These are phyloP conservation scores for Russula ochroleuca DNA, from an alignment of 768 basidiomycete genomes.

Conservation along the genomic window DNA sequence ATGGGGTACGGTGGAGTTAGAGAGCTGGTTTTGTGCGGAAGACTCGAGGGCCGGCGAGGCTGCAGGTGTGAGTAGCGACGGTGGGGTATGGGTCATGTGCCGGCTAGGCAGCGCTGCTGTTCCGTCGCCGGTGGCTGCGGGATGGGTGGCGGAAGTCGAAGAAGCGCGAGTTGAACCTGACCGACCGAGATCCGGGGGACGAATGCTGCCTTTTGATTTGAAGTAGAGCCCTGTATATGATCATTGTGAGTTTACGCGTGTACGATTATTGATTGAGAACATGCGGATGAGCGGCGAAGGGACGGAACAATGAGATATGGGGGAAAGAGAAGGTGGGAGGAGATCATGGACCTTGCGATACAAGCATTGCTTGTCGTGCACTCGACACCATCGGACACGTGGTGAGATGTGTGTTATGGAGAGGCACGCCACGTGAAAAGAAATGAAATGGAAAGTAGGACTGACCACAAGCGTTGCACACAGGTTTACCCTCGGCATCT, in stretches of 20 bases:
- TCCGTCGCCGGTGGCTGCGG: conserved; percentile 33
- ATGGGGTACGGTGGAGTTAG: conserved; percentile 20
- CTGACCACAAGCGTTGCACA: conserved; percentile 91
- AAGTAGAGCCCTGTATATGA: conserved; percentile 67
- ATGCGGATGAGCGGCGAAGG: conserved; percentile 23
- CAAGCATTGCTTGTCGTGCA: conserved; percentile 28
- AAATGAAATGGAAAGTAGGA: conserved; percentile 37
- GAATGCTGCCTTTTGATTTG: conserved; percentile 74
- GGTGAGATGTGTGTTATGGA: conserved; percentile 30
- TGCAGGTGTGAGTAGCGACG: conserved; percentile 32
- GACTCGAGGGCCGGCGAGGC: conserved; percentile 35
- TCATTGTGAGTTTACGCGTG: conserved; percentile 22
- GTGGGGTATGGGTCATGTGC: conserved; percentile 35
- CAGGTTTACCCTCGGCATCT: conserved; percentile 72
- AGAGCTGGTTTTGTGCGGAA: conserved; percentile 28
- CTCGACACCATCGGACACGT: conserved; percentile 37
- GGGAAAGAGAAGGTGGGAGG: conserved; percentile 7
- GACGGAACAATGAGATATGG: conserved; percentile 27
- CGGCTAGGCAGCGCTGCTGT: conserved; percentile 32
- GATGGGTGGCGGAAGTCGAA: conserved; percentile 28
- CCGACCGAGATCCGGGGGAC: conserved; percentile 55
- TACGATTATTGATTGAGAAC: conserved; percentile 18
- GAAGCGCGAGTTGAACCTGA: conserved; percentile 23
- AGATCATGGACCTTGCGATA: conserved; percentile 27
- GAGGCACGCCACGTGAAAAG: conserved; percentile 32